These are phyloP conservation scores for Chaetoscypha palmicola DNA, from an alignment of 2,329 filamentous ascomycete species.

Conservation along the genomic window DNA sequence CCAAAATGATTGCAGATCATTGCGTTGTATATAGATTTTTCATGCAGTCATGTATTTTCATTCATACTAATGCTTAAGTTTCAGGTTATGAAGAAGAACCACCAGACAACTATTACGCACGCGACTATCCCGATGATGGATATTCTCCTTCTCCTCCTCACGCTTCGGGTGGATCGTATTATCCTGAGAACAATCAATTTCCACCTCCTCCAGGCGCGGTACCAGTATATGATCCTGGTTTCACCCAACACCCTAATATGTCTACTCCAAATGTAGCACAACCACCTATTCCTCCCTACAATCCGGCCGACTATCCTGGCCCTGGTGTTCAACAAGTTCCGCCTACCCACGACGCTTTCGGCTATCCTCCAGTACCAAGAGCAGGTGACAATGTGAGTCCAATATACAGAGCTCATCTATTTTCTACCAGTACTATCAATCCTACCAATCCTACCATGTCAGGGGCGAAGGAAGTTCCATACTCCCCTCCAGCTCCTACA, in stretches of 20 bases:
- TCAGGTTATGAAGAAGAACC: conserved; percentile 30
- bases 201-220: conserved; percentile 16
- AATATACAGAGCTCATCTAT: conserved; percentile 17
- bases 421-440: conserved; percentile 5
- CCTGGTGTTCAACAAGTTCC: not conserved
- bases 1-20: conserved; percentile 22
- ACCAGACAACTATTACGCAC: conserved; percentile 29
- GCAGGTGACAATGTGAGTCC: conserved; percentile 32
- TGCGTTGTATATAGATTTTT: conserved; percentile 12
- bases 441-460: conserved; percentile 4
- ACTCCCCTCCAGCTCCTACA: conserved; percentile 27
- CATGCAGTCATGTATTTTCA: conserved; percentile 16
- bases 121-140: conserved; percentile 23
- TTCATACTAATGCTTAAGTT: conserved; percentile 13
- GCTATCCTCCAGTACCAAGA: conserved; percentile 20
- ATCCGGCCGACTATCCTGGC: conserved; percentile 27
- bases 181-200: conserved; percentile 23
- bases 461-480: conserved; percentile 12
- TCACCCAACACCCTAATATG: conserved; percentile 21
- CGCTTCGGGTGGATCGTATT: conserved; percentile 30
- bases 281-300: conserved; percentile 27
- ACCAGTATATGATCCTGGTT: conserved; percentile 9
- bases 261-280: conserved; percentile 22
- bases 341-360: conserved; percentile 19
- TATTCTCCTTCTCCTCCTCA: conserved; percentile 31